Base-by-base conservation (phyloP, 495 filamentous ascomycete genomes). In the Amphirosellinia nigrospora region DNA sequence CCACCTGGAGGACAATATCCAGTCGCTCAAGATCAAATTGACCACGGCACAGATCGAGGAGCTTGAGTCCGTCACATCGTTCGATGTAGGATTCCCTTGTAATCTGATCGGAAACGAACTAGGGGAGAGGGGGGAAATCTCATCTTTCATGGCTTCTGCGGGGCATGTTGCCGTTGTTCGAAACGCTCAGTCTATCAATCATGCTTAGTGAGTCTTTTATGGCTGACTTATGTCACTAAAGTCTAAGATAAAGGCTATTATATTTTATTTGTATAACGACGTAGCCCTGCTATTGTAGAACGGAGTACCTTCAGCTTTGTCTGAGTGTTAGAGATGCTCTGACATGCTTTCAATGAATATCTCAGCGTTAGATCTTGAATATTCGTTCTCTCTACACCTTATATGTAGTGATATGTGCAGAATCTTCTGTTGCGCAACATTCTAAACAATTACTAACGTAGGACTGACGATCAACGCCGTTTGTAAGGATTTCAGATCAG, bases 1-100 rank as follows among this genome's bases (percentile, higher is more conserved):
- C 73, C 88, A 93, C 73, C 75, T 92, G 26, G 81, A 86, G 66
- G 85, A 84, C 52, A 93, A 92, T 59, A 88, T 92, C 62, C 80
- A 88, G 71, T 88, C 86, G 0, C 75, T 93, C 56, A 78, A 67
- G 0, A 81, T 92, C 38, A 76, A 77, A 0, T 75, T 92, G 48
- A 85, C 82, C 8, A 72, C 83, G 19, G 80, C 89, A 70, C 86
- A 92, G 53, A 83, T 92, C 48, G 75, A 84, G 41, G 81, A 87
- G 66, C 79, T 92, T 41, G 89, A 92, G 61, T 74, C 75, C 19
- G 80, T 82, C 4, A 74, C 61, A 21, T 69, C 77, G 2, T 88
- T 90, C 64, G 84, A 88, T 58, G 16, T 80, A 39, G 88, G 87
- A 0, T 90, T 88, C 71, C 87, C 88, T 0, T 73, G 70, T 46